Percentiles rank a stretch among this genome's conserved stretches.
phyloP scores from a whole-genome alignment of 1,284 basidiomycete species.

The Ustilago crameri region DNA sequence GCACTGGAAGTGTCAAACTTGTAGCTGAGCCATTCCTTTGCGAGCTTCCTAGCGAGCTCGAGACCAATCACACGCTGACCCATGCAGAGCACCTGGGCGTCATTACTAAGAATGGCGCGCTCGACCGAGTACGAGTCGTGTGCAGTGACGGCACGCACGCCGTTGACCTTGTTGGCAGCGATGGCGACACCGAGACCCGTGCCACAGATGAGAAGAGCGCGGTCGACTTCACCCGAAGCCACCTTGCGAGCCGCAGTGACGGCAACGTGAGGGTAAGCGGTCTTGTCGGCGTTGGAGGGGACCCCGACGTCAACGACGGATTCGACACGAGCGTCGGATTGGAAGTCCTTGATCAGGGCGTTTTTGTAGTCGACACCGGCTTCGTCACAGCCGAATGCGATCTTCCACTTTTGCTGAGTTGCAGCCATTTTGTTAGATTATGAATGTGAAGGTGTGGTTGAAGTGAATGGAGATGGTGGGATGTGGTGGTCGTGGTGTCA shows the following conservation, averaged over 20 bases:
- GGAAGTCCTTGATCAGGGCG: slow-evolving; percentile 52
- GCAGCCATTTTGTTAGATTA: slow-evolving; percentile 21
- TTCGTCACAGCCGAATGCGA: slow-evolving; percentile 53
- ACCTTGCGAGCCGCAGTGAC: slow-evolving; percentile 70
- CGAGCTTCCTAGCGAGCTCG: slow-evolving; percentile 69
- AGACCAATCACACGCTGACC: slow-evolving; percentile 71
- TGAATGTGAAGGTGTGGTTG: neutral
- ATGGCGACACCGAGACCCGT: slow-evolving; percentile 71
- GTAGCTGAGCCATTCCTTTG: slow-evolving; percentile 70
- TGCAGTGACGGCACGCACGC: slow-evolving; percentile 69
- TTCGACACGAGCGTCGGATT: slow-evolving; percentile 55
- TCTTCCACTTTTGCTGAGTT: slow-evolving; percentile 46
- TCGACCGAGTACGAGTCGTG: slow-evolving; percentile 71
- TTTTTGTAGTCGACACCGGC: slow-evolving; percentile 63
- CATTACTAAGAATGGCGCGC: slow-evolving; percentile 70
- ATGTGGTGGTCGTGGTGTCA: neutral
- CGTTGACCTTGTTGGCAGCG: slow-evolving; percentile 69
- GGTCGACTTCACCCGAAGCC: slow-evolving; percentile 69
- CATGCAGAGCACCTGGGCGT: slow-evolving; percentile 71
- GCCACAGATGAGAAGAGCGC: slow-evolving; percentile 70
- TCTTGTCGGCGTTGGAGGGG: slow-evolving; percentile 61
- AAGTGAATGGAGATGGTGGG: slow-evolving; percentile 1
- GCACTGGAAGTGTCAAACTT: slow-evolving; percentile 69
- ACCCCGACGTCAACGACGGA: slow-evolving; percentile 59
- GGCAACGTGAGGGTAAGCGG: slow-evolving; percentile 70